Evolutionary conservation across 148 eudicot species (phyloP).

Genomic region (Arctostaphylos glauca): DNA sequence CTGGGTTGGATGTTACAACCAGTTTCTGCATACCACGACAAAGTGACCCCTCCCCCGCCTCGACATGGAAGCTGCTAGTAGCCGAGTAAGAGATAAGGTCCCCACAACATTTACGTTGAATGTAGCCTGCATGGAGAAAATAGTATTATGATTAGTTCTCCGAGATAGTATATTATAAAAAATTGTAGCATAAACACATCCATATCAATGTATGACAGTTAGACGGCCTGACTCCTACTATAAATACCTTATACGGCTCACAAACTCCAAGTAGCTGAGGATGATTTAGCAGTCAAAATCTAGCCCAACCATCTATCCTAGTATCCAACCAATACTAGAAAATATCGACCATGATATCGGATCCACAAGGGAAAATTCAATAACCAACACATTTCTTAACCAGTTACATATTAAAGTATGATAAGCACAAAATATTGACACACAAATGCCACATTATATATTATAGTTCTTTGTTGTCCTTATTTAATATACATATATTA

Average conservation of each 20-base stretch:
- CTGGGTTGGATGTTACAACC: neutral
- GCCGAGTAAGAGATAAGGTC: constrained; percentile 84
- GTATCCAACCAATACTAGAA: neutral
- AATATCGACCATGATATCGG: neutral
- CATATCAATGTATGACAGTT: neutral
- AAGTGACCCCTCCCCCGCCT: constrained; percentile 83
- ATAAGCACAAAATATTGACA: no score
- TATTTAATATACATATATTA: no score
- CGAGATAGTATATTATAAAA: no score
- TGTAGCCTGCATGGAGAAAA: constrained; percentile 54
- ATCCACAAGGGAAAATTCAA: neutral
- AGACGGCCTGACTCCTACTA: neutral
- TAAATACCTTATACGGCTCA: neutral
- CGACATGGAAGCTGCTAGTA: constrained; percentile 79
- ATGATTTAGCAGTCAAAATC: neutral
- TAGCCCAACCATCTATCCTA: neutral
- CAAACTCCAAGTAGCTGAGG: constrained; percentile 1
- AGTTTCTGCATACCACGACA: constrained; percentile 75
- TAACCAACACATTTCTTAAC: neutral
- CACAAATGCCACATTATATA: no score
- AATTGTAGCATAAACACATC: neutral
- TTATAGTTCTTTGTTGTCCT: no score
- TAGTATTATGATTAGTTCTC: constrained; percentile 4
- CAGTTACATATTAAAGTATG: neutral
- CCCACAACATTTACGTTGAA: constrained; percentile 80